Conservation (phyloP, 192 early-diverging fungal genomes). For the Coemansia interrupta region DNA sequence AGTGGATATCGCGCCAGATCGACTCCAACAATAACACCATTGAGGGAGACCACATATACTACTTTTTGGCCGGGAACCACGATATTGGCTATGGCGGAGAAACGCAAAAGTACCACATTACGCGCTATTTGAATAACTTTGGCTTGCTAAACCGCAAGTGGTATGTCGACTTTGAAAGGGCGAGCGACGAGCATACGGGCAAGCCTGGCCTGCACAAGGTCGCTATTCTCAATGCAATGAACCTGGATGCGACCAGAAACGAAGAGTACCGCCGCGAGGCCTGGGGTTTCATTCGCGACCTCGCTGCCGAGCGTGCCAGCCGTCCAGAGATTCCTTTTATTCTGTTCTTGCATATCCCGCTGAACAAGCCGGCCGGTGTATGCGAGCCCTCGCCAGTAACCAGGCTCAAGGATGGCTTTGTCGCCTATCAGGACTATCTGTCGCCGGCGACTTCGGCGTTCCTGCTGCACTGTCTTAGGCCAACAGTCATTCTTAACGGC, state of each 20-base stretch:
- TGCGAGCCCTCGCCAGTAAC: slow-evolving; percentile 54
- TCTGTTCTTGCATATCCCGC: slow-evolving; percentile 61
- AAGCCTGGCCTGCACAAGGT: slow-evolving; percentile 15
- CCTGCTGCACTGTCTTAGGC: slow-evolving; percentile 56
- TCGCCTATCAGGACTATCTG: slow-evolving; percentile 60
- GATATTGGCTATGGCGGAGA: slow-evolving; percentile 66
- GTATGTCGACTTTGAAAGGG: slow-evolving; percentile 12
- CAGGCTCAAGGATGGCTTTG: slow-evolving; percentile 38
- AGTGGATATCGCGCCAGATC: slow-evolving; percentile 54
- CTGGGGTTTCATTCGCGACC: slow-evolving; percentile 56
- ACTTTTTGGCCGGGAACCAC: slow-evolving; percentile 63
- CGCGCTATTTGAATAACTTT: slow-evolving; percentile 57
- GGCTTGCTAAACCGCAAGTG: slow-evolving; percentile 53
- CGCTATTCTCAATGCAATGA: slow-evolving; percentile 50
- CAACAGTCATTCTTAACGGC: slow-evolving; percentile 59
- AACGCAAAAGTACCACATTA: slow-evolving; percentile 49
- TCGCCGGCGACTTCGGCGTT: slow-evolving; percentile 56
- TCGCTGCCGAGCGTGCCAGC: slow-evolving; percentile 25
- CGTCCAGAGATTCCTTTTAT: slow-evolving; percentile 44
- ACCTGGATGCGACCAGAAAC: slow-evolving; percentile 39
- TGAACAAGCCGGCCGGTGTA: slow-evolving; percentile 56
- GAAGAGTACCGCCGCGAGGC: slow-evolving; percentile 51
- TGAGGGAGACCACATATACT: slow-evolving; percentile 19
- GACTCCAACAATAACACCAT: slow-evolving; percentile 17
- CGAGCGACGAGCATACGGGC: neutral